Base-by-base conservation (phyloP, 1,284 basidiomycete species). In the Ustilago loliicola region DNA sequence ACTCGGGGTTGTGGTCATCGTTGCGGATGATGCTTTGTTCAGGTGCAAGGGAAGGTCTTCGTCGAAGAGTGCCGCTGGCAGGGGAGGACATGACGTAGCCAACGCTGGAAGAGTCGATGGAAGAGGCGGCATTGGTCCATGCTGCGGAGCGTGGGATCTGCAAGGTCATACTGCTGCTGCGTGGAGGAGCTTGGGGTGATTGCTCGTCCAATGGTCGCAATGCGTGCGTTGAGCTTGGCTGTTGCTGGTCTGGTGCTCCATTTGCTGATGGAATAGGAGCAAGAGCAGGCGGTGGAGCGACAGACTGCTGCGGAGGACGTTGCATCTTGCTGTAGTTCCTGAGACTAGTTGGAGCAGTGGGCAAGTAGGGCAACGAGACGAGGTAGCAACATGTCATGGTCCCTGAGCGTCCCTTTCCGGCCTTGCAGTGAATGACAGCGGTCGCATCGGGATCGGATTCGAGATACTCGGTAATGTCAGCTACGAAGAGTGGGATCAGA, bases 391-490 rank as follows among this genome's bases (percentile, higher is more conserved):
- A 79, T 5, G 80, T 78, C 77, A 83, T 79, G 19, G 82, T 83
- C 8, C 82, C 82, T 8, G 77, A 77, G 25, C 82, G 61, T 17
- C 82, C 82, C 57, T 82, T 82, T 36, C 82, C 82, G 5, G 82
- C 81, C 90, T 96, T 96, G 86, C 94, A 96, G 82, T 96, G 94
- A 1, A 96, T 89, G 6, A 95, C 93, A 6, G 91, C 92, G 17
- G 95, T 91, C 53, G 92, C 88, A 9, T 92, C 90, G 3, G 89
- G 87, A 17, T 92, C 91, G 0, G 90, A 91, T 48, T 89, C 88
- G 3, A 96, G 88, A 92, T 93, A 96, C n/a, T 89, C 87, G 47
- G 89, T 89, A 86, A 95, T 94, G 85, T 94, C 93, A 19, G 92
- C 89, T 0, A 92, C 91, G 9, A 91, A 90, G 15, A 95, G 89